A percentile compares a stretch with the other conserved stretches of the same genome.
phyloP scores from a whole-genome alignment of 2,329 filamentous ascomycete genomes.

The Aurifilum marmelostoma region DNA sequence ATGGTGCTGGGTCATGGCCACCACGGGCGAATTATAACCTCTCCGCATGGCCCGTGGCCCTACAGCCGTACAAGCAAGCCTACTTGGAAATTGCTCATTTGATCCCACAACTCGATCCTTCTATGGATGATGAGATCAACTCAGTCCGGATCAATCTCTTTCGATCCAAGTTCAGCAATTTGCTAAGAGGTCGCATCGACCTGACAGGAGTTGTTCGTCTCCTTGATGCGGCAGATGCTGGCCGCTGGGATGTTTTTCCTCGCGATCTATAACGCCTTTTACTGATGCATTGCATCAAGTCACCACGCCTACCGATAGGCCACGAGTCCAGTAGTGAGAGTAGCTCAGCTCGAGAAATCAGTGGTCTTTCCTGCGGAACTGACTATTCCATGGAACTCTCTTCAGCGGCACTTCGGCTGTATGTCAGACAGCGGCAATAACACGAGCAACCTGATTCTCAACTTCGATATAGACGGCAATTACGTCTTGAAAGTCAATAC shows the following conservation, averaged over 20 bases:
- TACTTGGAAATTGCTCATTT: constrained; percentile 37
- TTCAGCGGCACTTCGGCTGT: constrained; percentile 39
- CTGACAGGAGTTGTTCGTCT: constrained; percentile 32
- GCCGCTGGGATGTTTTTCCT: constrained; percentile 35
- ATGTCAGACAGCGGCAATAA: constrained; percentile 39
- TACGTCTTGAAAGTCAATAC: constrained; percentile 38
- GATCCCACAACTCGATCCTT: constrained; percentile 32
- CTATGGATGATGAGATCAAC: constrained; percentile 37
- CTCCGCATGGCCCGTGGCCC: constrained; percentile 34
- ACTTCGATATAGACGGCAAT: constrained; percentile 37
- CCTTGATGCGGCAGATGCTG: constrained; percentile 33
- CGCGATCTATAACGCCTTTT: constrained; percentile 41
- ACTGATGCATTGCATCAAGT: constrained; percentile 37
- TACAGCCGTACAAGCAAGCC: constrained; percentile 38
- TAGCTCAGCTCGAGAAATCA: constrained; percentile 39
- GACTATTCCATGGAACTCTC: constrained; percentile 37
- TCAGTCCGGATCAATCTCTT: constrained; percentile 31
- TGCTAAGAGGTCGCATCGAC: constrained; percentile 34
- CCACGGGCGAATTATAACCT: constrained; percentile 29
- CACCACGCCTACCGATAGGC: constrained; percentile 43
- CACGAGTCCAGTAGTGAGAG: constrained; percentile 39
- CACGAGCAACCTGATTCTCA: constrained; percentile 38
- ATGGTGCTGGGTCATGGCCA: constrained; percentile 33
- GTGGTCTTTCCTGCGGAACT: constrained; percentile 39
- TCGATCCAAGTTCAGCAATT: constrained; percentile 30